phyloP scores from a whole-genome alignment of 495 filamentous ascomycete genomes.

The Cercophora sp. region DNA sequence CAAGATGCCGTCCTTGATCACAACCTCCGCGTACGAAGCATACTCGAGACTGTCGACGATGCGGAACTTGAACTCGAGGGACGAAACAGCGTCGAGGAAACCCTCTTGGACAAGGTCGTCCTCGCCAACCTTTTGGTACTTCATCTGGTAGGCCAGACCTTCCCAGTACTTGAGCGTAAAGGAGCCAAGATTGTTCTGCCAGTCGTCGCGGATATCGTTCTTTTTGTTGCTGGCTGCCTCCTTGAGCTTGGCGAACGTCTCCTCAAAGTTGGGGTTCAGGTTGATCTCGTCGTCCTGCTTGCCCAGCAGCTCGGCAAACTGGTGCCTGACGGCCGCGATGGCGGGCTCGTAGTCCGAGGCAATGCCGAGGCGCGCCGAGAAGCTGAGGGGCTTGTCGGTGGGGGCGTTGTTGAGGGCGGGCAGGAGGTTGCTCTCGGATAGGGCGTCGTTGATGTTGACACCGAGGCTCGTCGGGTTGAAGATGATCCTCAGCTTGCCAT shows the following conservation, averaged over 20 bases:
- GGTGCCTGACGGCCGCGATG: constrained; percentile 29
- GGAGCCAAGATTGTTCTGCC: constrained; percentile 36
- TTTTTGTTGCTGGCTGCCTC: constrained; percentile 20
- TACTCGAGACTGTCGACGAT: constrained; percentile 44
- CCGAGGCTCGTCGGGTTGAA: constrained; percentile 43
- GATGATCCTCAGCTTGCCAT: constrained; percentile 45
- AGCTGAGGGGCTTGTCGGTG: constrained; percentile 35
- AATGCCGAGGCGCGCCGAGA: constrained; percentile 40
- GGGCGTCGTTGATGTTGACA: constrained; percentile 38
- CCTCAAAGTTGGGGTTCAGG: constrained; percentile 45
- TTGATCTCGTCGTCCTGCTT: constrained; percentile 34
- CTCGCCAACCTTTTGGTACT: constrained; percentile 39
- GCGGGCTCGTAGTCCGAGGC: constrained; percentile 40
- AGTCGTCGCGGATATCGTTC: constrained; percentile 34
- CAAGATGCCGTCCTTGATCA: constrained; percentile 39
- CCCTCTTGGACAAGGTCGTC: constrained; percentile 48
- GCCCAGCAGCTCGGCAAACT: constrained; percentile 37
- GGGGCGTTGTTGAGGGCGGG: constrained; percentile 43
- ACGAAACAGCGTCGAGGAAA: constrained; percentile 39
- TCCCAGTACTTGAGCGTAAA: constrained; percentile 40
- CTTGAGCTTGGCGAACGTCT: constrained; percentile 43
- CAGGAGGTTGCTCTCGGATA: constrained; percentile 32
- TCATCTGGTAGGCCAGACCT: constrained; percentile 33
- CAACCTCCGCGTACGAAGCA: constrained; percentile 37
- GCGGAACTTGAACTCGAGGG: constrained; percentile 38